Evolutionary conservation across 2,329 filamentous ascomycete species (phyloP).

Genomic region (Hymenotorrendiella dingleyae): DNA sequence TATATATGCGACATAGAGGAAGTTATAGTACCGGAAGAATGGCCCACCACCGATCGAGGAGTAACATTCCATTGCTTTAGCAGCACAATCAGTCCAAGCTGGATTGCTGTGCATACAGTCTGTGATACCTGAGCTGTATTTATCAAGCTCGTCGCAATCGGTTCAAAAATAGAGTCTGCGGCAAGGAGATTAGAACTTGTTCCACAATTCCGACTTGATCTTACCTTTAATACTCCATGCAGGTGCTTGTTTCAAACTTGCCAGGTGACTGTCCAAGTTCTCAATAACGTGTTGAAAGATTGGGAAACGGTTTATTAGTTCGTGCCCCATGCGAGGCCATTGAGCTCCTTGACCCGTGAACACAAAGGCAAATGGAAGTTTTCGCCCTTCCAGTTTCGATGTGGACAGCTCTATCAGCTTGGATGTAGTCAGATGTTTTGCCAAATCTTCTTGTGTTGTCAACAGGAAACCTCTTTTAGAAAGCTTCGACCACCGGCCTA

Average conservation of each 20-base stretch:
- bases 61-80: conserved; percentile 32
- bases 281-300: conserved; percentile 26
- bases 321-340: conserved; percentile 16
- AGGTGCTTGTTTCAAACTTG: conserved; percentile 3
- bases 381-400: background rate
- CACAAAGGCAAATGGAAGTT: conserved; percentile 12
- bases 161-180: conserved; percentile 9
- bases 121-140: conserved; percentile 7
- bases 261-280: conserved; percentile 9
- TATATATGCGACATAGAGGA: too few species aligned
- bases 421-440: background rate
- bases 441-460: background rate
- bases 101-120: conserved; percentile 33
- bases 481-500: background rate
- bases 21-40: conserved; percentile 41
- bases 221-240: conserved; percentile 1
- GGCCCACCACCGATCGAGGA: conserved; percentile 35
- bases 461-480: background rate
- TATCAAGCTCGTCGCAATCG: background rate
- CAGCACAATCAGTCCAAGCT: conserved; percentile 39
- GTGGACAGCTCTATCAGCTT: conserved; percentile 26
- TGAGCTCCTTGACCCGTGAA: conserved; percentile 18
- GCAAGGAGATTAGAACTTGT: too few species aligned
- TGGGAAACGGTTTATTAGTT: conserved; percentile 21
- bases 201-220: too few species aligned